phyloP scores from a whole-genome alignment of 1,139 yeast genomes.

The Hemisphaericaspora xylofermentans region DNA sequence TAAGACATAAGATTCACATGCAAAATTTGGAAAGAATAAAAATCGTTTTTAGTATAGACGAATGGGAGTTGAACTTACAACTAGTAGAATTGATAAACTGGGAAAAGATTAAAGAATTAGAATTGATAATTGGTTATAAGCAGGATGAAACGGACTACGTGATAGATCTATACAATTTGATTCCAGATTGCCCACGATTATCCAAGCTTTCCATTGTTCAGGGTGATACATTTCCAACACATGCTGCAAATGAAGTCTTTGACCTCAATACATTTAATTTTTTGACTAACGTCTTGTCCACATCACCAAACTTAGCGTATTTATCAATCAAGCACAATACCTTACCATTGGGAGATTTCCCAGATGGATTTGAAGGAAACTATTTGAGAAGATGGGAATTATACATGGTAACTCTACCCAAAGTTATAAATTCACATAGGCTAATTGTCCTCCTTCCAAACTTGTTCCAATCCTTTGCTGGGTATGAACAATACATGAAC shows the following conservation, averaged over 20 bases:
- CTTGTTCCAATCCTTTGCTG: slow-evolving; percentile 55
- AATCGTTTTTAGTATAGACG: slow-evolving; percentile 16
- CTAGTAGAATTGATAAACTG: slow-evolving; percentile 18
- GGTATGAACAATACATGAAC: slow-evolving; percentile 69
- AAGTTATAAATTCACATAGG: slow-evolving; percentile 31
- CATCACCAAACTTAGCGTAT: slow-evolving; percentile 27
- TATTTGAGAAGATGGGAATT: slow-evolving; percentile 56
- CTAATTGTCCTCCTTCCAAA: slow-evolving; percentile 54
- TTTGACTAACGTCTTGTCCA: slow-evolving; percentile 22
- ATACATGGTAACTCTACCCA: slow-evolving; percentile 49
- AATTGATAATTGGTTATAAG: slow-evolving; percentile 24
- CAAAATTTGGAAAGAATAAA: slow-evolving; percentile 17
- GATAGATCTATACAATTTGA: slow-evolving; percentile 29
- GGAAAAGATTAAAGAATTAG: slow-evolving; percentile 21
- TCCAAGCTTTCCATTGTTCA: slow-evolving; percentile 48
- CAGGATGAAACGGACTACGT: slow-evolving; percentile 43
- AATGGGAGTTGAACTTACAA: slow-evolving; percentile 6
- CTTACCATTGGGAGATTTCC: slow-evolving; percentile 28
- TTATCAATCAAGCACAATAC: slow-evolving; percentile 53
- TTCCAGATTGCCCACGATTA: slow-evolving; percentile 25
- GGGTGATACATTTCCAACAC: slow-evolving; percentile 32
- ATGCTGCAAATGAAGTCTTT: slow-evolving; percentile 54
- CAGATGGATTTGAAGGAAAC: slow-evolving; percentile 72
- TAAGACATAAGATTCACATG: slow-evolving; percentile 8
- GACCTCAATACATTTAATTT: slow-evolving; percentile 51